Base-by-base conservation (phyloP, 2,329 filamentous ascomycete genomes). In the Colletotrichum horii region DNA sequence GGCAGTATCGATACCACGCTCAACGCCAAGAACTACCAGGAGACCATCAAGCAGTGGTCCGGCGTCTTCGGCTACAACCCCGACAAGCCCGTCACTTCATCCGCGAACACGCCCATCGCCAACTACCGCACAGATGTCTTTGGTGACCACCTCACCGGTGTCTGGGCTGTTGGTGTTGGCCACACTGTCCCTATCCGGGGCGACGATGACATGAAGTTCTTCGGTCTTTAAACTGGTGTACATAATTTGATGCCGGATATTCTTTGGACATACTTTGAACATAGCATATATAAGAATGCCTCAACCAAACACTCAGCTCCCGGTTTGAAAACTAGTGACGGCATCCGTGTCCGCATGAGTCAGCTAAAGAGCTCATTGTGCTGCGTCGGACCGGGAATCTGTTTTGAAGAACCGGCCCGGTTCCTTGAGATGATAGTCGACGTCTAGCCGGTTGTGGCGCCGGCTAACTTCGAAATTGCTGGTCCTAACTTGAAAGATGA, bases 21-120 rank as follows among this genome's bases (percentile, higher is more conserved):
- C 7, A 83, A 85, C 26, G 88, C 87, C 1, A 85, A 87, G 77
- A 92, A 92, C 80, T 91, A 91, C 79, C 81, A 90, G 36, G 91
- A 92, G 83, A 87, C 88, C 56, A 88, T 90, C 77, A 90, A 91
- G 83, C 86, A 90, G 81, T 91, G 89, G 89, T 87, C 88, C 0
- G 87, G 86, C 11, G 87, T 91, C 1, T 86, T 89, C 71, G 87
- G 87, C 6, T 83, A 85, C 22, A 75, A 76, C 71, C 79, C 78
- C 1, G 80, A 83, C 68, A 81, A 80, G 15, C 80, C 85, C 2
- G 79, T 79, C 3, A 79, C 78, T 36, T 82, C 81, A 1, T 75
- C 79, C 14, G 76, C 79, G n/a, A 84, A 86, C 76, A 80, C 72
- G 14, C 85, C 85, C 14, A 80, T 83, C 70, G 79, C 78, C 34